Evolutionary conservation across 2,329 filamentous ascomycete genomes (phyloP).

Genomic region (Neonectria sp.): DNA sequence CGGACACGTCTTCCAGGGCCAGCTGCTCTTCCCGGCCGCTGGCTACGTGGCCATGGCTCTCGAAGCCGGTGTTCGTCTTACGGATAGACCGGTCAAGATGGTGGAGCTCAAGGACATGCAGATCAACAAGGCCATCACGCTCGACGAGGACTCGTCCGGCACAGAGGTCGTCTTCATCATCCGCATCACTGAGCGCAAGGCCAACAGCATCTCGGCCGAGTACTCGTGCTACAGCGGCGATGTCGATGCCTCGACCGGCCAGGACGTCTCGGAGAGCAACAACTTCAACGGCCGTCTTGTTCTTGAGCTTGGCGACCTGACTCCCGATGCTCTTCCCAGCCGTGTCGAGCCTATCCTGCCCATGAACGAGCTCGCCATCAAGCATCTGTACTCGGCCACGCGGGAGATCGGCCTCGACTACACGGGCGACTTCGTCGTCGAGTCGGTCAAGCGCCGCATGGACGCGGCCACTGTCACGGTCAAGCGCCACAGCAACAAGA

Average conservation of each 20-base stretch:
- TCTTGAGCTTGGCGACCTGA: slow-evolving; percentile 14
- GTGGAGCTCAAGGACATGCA: slow-evolving; percentile 24
- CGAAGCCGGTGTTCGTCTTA: slow-evolving; percentile 42
- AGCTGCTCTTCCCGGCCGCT: slow-evolving; percentile 58
- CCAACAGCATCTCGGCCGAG: not conserved
- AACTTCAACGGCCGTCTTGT: slow-evolving; percentile 1
- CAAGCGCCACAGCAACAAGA: slow-evolving; percentile 4
- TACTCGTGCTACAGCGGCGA: slow-evolving; percentile 7
- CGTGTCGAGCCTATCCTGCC: slow-evolving; percentile 2
- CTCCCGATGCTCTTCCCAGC: slow-evolving; percentile 13
- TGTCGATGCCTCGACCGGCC: slow-evolving; percentile 1
- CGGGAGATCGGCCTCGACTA: slow-evolving; percentile 13
- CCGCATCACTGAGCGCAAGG: not conserved
- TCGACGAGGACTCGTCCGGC: slow-evolving; percentile 26
- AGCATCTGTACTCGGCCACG: slow-evolving; percentile 7
- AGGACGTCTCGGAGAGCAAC: slow-evolving; percentile 7
- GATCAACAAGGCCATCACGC: slow-evolving; percentile 34
- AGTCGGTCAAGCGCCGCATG: slow-evolving; percentile 29
- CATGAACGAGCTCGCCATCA: slow-evolving; percentile 7
- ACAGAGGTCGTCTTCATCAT: slow-evolving; percentile 32
- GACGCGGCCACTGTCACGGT: slow-evolving; percentile 11
- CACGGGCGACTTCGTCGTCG: slow-evolving; percentile 12
- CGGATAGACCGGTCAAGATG: slow-evolving; percentile 9
- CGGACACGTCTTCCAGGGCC: slow-evolving; percentile 53
- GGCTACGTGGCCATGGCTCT: slow-evolving; percentile 56